These are phyloP conservation scores for Fusarium setosum DNA, from an alignment of 2,329 filamentous ascomycete species.

Conservation along the genomic window DNA sequence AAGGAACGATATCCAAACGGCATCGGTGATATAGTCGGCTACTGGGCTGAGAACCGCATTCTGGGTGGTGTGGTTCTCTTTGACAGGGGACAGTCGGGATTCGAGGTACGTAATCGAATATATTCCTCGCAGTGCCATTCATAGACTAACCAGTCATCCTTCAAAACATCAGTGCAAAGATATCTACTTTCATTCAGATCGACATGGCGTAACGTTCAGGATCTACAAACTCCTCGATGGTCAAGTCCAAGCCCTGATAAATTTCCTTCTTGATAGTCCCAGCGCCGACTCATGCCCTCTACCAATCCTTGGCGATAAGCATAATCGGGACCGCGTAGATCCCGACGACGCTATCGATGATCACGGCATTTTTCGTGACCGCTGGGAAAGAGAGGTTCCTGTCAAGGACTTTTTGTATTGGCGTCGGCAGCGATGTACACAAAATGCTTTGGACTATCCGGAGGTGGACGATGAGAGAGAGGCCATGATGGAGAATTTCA, in stretches of 20 bases:
- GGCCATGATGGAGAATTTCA: not conserved
- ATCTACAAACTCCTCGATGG: constrained; percentile 15
- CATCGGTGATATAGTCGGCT: constrained; percentile 14
- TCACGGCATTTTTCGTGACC: constrained; percentile 10
- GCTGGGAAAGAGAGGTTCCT: constrained; percentile 14
- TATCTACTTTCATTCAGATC: constrained; percentile 15
- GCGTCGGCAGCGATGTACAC: constrained; percentile 5
- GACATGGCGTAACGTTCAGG: not conserved
- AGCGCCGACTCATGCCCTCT: constrained; percentile 9
- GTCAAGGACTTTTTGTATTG: constrained; percentile 4
- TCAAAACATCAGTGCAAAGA: constrained; percentile 8
- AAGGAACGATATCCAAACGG: constrained; percentile 9
- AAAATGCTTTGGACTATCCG: constrained; percentile 7
- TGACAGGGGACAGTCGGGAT: constrained; percentile 9
- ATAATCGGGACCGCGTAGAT: constrained; percentile 9
- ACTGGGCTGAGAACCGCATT: constrained; percentile 19
- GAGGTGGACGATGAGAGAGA: constrained; percentile 11
- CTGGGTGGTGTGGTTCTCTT: constrained; percentile 17
- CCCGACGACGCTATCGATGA: constrained; percentile 7
- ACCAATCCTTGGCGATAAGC: constrained; percentile 8
- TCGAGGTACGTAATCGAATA: constrained; percentile 3
- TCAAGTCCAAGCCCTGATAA: constrained; percentile 5
- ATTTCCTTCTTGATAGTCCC: constrained; percentile 5
- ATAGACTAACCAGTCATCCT: not conserved
- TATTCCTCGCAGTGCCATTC: not conserved